Evolutionary conservation across 345 rosid species (phyloP).

Genomic region (Angophora floribunda): DNA sequence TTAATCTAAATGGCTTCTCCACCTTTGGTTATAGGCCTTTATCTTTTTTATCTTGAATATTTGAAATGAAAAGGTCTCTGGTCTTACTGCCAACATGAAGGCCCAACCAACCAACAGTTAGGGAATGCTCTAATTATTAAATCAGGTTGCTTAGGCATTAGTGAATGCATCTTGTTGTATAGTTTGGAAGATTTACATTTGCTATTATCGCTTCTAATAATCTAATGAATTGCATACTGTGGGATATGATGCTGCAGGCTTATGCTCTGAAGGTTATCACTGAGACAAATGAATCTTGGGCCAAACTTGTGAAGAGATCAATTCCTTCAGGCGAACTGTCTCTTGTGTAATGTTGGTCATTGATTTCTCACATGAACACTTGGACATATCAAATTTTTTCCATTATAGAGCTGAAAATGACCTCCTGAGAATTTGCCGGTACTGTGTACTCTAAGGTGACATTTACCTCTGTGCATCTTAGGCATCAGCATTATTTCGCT

Average conservation of each 20-base stretch:
- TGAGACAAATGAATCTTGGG: constrained; percentile 45
- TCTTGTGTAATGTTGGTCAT: constrained; percentile 7
- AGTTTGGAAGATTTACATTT: neutral
- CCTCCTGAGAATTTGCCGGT: neutral
- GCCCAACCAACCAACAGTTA: neutral
- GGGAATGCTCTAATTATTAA: neutral
- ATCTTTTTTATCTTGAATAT: neutral
- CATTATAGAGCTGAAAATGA: constrained; percentile 1
- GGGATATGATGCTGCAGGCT: constrained; percentile 13
- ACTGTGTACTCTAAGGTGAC: neutral
- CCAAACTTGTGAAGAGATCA: constrained; percentile 34
- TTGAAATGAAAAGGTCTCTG: neutral
- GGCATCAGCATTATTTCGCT: neutral
- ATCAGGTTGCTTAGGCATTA: neutral
- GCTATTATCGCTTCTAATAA: neutral
- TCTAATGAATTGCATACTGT: neutral
- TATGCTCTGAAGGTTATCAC: constrained; percentile 37
- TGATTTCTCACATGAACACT: neutral
- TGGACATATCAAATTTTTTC: neutral
- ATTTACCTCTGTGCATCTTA: neutral
- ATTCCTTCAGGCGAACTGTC: constrained; percentile 35
- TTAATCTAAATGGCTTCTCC: neutral
- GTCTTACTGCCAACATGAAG: neutral
- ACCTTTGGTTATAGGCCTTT: neutral
- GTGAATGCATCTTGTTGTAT: neutral